Base-by-base conservation (phyloP, 2,329 filamentous ascomycete species). In the Zalaria obscura region DNA sequence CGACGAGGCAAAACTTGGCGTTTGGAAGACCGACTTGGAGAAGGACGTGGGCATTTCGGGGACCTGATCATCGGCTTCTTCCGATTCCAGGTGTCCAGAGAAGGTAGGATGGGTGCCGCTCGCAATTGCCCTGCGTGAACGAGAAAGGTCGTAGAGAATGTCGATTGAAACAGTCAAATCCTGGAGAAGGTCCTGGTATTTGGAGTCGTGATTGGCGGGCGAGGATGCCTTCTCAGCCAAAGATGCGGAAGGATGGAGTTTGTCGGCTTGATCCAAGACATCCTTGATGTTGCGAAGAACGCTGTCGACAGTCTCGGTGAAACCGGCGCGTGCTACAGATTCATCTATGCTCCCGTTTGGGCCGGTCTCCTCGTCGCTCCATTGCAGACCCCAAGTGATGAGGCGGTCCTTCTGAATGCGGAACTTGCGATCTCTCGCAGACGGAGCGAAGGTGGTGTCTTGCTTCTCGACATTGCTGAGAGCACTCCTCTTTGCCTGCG, bases 261-360 rank as follows among this genome's bases (percentile, higher is more conserved):
- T 73, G 55, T 88, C 82, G 2, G 80, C 79, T 58, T 88, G 82
- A 43, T 81, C 79, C 36, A 86, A 65, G 39, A 84, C 83, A 51
- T 86, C 82, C 55, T 85, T 84, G 55, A 88, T 86, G 39, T 81
- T 87, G 10, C 75, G 75, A 70, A 89, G 77, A 52, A 88, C 82
- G 56, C 80, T 85, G 44, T 77, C 76, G 40, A 88, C 83, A 1
- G 84, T 75, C 56, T 87, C 82, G 45, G 79, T 83, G 42, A 88
- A 64, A 25, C 83, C 83, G 28, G 76, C 76, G 45, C 73, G 68
- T 40, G 73, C 75, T 11, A 79, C 62, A 40, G 80, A 79, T 56
- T 81, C 78, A 52, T 81, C 83, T 47, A 88, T 87, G 58, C 83
- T 76, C 52, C 76, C 73, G 45, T 78, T 70, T 53, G 79, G 72